Percentiles rank a stretch among this genome's conserved stretches.
phyloP scores from a whole-genome alignment of 2,329 filamentous ascomycete genomes.

The Aspergillus awamori region DNA sequence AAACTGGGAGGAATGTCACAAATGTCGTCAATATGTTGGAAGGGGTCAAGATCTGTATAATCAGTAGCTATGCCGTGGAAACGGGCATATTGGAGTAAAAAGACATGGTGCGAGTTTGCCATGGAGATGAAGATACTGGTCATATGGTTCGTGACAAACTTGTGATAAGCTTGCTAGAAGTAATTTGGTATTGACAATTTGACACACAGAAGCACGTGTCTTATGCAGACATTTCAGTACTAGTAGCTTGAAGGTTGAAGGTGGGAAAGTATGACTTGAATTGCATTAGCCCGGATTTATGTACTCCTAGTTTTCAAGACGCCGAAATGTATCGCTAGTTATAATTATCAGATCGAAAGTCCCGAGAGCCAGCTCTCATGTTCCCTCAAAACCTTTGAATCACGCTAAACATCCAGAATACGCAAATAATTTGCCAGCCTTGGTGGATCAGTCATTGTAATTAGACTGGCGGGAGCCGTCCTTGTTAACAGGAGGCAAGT shows the following conservation, averaged over 20 bases:
- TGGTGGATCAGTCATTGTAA: constrained; percentile 54
- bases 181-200: background rate
- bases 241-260: background rate
- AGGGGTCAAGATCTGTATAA: constrained; percentile 35
- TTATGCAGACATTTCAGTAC: background rate
- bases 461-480: constrained; percentile 59
- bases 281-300: background rate
- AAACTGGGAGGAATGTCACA: constrained; percentile 15
- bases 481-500: constrained; percentile 57
- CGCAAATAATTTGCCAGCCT: background rate
- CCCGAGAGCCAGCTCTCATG: background rate
- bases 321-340: background rate
- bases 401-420: background rate
- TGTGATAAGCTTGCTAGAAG: background rate
- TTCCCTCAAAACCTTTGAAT: background rate
- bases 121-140: constrained; percentile 1
- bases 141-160: background rate
- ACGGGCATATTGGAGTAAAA: constrained; percentile 52
- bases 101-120: constrained; percentile 32
- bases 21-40: constrained; percentile 20
- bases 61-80: constrained; percentile 47
- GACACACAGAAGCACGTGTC: background rate
- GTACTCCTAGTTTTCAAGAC: background rate
- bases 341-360: background rate
- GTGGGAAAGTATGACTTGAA: background rate